These are phyloP conservation scores for Marsdenia floribunda DNA, from an alignment of 257 asterid genomes.

Conservation along the genomic window DNA sequence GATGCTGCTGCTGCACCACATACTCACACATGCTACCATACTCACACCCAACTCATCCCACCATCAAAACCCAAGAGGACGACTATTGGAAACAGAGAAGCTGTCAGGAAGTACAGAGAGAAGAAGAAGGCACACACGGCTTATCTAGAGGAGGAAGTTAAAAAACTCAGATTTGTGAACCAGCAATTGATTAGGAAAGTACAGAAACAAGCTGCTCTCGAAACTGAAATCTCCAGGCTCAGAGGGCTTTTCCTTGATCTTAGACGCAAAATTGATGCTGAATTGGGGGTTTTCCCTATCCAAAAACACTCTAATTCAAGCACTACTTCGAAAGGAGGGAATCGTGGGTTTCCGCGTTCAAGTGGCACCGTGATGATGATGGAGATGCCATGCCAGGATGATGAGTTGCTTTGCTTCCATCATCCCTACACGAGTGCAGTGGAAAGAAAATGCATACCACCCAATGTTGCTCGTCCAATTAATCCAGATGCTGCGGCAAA, in stretches of 20 bases:
- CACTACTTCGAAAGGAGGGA: constrained; percentile 11
- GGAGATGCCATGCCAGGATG: constrained; percentile 7
- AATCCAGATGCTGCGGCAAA: constrained; percentile 9
- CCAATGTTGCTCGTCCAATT: constrained; percentile 19
- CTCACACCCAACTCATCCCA: constrained; percentile 48
- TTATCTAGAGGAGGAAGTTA: constrained; percentile 55
- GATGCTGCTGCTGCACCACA: constrained; percentile 33
- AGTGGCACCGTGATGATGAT: not conserved
- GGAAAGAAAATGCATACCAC: constrained; percentile 23
- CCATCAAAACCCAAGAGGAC: constrained; percentile 18
- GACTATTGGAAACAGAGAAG: constrained; percentile 53
- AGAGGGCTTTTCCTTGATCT: constrained; percentile 40
- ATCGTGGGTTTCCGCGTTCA: constrained; percentile 9
- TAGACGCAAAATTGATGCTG: constrained; percentile 44
- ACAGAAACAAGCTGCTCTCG: constrained; percentile 43
- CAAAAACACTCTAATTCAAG: constrained; percentile 14
- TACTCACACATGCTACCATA: constrained; percentile 68
- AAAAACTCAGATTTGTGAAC: constrained; percentile 44
- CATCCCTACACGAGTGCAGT: constrained; percentile 12
- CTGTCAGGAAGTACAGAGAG: constrained; percentile 65
- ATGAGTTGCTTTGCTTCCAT: constrained; percentile 19
- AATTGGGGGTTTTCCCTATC: constrained; percentile 39
- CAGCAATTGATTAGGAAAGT: constrained; percentile 40
- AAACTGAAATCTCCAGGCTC: constrained; percentile 47
- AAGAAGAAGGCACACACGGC: constrained; percentile 61